Percentiles rank a stretch among this genome's conserved stretches.
These are phyloP conservation scores for Fusarium udum DNA, from an alignment of 2,329 filamentous ascomycete species.

Conservation along the genomic window DNA sequence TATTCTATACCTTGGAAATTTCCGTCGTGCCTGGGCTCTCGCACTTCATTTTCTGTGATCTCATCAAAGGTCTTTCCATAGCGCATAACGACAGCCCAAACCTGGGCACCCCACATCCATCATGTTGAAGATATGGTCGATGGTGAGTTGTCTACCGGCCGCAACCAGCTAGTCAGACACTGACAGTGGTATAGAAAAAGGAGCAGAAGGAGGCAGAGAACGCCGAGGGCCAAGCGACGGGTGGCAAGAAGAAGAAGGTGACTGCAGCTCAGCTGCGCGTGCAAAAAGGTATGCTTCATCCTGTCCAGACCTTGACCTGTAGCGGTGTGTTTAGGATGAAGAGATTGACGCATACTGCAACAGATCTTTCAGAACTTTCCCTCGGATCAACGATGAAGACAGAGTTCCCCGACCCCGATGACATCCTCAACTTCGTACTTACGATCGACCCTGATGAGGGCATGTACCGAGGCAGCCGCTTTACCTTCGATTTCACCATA, in stretches of 20 bases:
- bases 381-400: slow-evolving; percentile 83
- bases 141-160: slow-evolving; percentile 66
- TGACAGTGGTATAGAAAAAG: slow-evolving; percentile 74
- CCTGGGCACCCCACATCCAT: slow-evolving; percentile 51
- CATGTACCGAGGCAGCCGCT: slow-evolving; percentile 86
- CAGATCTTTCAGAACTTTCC: slow-evolving; percentile 84
- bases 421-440: slow-evolving; percentile 85
- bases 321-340: neutral
- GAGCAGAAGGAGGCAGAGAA: slow-evolving; percentile 95
- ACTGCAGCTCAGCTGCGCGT: slow-evolving; percentile 94
- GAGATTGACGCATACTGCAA: slow-evolving; percentile 8
- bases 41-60: neutral
- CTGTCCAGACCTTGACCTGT: neutral
- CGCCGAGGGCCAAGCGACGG: slow-evolving; percentile 73
- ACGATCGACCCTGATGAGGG: slow-evolving; percentile 87
- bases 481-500: slow-evolving; percentile 91
- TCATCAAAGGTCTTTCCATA: neutral
- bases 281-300: slow-evolving; percentile 79
- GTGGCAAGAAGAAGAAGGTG: slow-evolving; percentile 97
- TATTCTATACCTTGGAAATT: neutral
- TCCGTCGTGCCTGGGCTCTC: neutral
- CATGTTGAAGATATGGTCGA: slow-evolving; percentile 99
- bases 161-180: slow-evolving; percentile 1
- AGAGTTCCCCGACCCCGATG: slow-evolving; percentile 82
- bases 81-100: slow-evolving; percentile 34